A percentile compares a stretch with the other conserved stretches of the same genome.
Evolutionary conservation across 2,329 filamentous ascomycete species (phyloP).

Genomic region (Ophiostoma sp.): DNA sequence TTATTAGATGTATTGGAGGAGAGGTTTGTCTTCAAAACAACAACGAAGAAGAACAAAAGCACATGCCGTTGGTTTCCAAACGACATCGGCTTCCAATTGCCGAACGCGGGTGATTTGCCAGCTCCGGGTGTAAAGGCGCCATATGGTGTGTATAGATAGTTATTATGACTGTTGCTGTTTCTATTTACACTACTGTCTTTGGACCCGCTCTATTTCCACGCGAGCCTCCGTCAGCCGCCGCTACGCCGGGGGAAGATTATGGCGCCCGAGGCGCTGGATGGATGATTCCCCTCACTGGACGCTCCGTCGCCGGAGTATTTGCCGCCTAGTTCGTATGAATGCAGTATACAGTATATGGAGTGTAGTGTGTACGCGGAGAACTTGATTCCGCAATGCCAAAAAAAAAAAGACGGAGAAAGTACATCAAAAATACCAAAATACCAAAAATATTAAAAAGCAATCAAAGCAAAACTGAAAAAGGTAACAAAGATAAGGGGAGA

Average conservation of each 20-base stretch:
- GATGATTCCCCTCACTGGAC: not conserved
- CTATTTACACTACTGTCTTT: not conserved
- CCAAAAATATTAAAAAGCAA: not conserved
- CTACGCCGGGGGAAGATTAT: slow-evolving; percentile 8
- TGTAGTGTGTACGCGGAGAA: not conserved
- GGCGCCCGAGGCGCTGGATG: not conserved
- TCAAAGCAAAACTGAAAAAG: not conserved
- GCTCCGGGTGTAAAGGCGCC: not conserved
- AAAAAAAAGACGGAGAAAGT: not conserved
- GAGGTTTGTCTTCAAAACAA: not conserved
- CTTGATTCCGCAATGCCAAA: no score
- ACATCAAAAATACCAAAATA: not conserved
- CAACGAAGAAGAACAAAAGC: not conserved
- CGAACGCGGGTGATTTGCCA: not conserved
- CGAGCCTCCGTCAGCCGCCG: not conserved
- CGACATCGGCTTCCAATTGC: slow-evolving; percentile 6
- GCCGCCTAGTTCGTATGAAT: not conserved
- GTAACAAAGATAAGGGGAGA: not conserved
- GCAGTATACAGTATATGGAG: not conserved
- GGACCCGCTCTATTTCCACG: slow-evolving; percentile 11
- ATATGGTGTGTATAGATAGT: not conserved
- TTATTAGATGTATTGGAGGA: not conserved
- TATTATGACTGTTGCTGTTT: accelerated
- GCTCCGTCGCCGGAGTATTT: not conserved
- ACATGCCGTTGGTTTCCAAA: not conserved